These are phyloP conservation scores for Cryphonectria nitschkei DNA, from an alignment of 2,329 filamentous ascomycete species.

Conservation along the genomic window DNA sequence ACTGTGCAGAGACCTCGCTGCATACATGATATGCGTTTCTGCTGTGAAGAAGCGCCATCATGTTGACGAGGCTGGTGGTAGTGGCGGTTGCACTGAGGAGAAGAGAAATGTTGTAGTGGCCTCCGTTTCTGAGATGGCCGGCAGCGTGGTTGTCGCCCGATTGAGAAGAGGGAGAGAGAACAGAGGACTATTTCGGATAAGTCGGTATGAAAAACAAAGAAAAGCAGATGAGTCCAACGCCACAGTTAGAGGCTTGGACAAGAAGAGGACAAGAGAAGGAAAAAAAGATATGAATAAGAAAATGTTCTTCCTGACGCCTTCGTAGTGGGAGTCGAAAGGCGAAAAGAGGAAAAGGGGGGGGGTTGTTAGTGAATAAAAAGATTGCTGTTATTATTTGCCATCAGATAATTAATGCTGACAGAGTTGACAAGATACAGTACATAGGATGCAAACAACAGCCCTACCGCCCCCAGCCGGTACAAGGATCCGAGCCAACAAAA, in stretches of 20 bases:
- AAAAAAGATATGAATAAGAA: not conserved
- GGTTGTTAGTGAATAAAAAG: not conserved
- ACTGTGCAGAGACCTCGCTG: slow-evolving; percentile 45
- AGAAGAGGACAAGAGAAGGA: not conserved
- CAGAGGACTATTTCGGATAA: not conserved
- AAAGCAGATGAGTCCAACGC: not conserved
- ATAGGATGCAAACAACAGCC: not conserved
- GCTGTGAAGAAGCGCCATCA: not conserved
- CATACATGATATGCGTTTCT: slow-evolving; percentile 39
- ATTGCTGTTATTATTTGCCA: not conserved
- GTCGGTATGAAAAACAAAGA: not conserved
- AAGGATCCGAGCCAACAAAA: not conserved
- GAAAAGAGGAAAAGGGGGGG: not conserved
- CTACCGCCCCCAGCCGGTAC: not conserved
- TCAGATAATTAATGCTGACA: not conserved
- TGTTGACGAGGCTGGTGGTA: too few species aligned
- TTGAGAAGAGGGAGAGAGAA: not conserved
- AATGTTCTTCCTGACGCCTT: not conserved
- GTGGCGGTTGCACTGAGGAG: not conserved
- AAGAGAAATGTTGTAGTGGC: not conserved
- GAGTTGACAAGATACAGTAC: not conserved
- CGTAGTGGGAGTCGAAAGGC: not conserved
- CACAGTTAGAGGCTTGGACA: not conserved
- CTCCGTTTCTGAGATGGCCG: not conserved
- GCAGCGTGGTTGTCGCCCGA: not conserved